These are phyloP conservation scores for Colletotrichum camelliae DNA, from an alignment of 2,329 filamentous ascomycete species.

Conservation along the genomic window DNA sequence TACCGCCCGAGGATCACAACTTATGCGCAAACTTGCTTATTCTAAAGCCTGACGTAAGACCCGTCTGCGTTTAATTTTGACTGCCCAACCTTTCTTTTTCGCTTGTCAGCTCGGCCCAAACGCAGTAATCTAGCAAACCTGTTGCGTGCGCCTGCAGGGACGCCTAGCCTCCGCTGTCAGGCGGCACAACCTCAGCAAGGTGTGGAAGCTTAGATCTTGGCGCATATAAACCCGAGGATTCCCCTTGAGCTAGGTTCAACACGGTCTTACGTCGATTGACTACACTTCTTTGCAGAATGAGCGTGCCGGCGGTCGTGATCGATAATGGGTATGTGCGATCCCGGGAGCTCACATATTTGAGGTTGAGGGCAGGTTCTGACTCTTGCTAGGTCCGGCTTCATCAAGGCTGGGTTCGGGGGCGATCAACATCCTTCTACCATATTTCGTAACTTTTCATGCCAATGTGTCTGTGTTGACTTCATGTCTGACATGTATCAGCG, in stretches of 20 bases:
- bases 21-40: background rate
- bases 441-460: background rate
- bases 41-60: background rate
- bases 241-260: background rate
- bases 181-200: background rate
- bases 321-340: background rate
- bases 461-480: background rate
- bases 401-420: background rate
- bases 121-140: background rate
- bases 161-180: background rate
- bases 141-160: background rate
- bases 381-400: background rate
- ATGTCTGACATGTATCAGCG: background rate
- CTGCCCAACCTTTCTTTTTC: background rate
- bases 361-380: rapidly evolving
- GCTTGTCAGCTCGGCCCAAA: background rate
- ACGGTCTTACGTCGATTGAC: background rate
- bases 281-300: background rate
- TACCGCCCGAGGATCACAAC: background rate
- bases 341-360: rapidly evolving
- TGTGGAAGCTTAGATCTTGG: background rate
- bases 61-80: background rate
- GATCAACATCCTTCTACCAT: background rate
- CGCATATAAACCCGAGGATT: background rate
- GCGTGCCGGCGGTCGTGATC: background rate